These are phyloP conservation scores for Trametes polyzona DNA, from an alignment of 1,284 basidiomycete genomes.

Conservation along the genomic window DNA sequence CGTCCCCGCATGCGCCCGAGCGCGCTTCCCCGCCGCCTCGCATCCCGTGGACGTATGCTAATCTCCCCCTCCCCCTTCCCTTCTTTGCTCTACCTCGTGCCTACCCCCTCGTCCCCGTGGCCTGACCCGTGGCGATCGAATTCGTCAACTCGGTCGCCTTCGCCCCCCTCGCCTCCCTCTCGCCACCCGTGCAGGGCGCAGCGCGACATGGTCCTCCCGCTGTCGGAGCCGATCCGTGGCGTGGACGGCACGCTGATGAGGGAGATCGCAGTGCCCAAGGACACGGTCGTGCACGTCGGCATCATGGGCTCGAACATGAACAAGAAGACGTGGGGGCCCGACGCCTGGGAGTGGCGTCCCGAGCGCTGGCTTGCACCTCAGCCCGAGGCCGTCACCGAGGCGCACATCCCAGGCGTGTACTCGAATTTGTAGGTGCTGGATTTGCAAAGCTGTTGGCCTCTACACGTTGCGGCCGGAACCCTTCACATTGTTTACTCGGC, in stretches of 20 bases:
- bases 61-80: conserved; percentile 3
- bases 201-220: conserved; percentile 32
- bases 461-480: no score
- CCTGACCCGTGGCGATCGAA: conserved; percentile 5
- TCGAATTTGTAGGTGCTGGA: conserved; percentile 30
- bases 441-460: no score
- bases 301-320: conserved; percentile 35
- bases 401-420: conserved; percentile 33
- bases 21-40: not conserved
- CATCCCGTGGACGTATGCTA: not conserved
- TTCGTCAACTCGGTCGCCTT: not conserved
- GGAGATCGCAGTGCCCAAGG: conserved; percentile 47
- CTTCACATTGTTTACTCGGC: no score
- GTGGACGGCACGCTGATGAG: conserved; percentile 40
- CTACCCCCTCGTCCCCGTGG: not conserved
- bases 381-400: conserved; percentile 24
- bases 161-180: not conserved
- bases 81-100: not conserved
- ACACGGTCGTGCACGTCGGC: conserved; percentile 37
- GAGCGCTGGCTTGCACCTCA: conserved; percentile 35
- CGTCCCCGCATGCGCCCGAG: not conserved
- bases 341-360: conserved; percentile 37
- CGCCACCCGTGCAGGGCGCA: conserved; percentile 26
- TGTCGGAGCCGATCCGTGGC: conserved; percentile 29
- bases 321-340: conserved; percentile 35